Base-by-base conservation (phyloP, 2,329 filamentous ascomycete genomes). In the Parascedosporium putredinis region DNA sequence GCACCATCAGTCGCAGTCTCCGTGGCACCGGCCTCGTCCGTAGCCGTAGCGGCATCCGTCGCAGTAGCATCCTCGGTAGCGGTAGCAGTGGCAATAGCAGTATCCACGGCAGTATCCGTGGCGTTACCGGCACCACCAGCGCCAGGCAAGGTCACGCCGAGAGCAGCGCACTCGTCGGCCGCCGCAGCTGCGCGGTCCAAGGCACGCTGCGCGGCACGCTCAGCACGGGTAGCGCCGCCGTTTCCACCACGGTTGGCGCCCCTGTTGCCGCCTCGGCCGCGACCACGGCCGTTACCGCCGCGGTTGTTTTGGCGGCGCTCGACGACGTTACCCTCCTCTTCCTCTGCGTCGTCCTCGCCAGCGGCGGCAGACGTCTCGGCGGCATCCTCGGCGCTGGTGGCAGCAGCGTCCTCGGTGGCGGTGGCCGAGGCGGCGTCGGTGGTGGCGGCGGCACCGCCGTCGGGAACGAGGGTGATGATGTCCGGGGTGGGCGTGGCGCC, bases 131-230 rank as follows among this genome's bases (percentile, higher is more conserved):
- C 23, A 16, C 29, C 43, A 12, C 29, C 43, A 12, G 20, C 43
- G 6, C 20, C 43, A 12, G 43, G 43, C 43, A 45, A n/a, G 20
- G 24, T 20, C 14, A 45, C 43, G 10, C 43, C 43, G 23, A 45
- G 43, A 20, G 43, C 43, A 12, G 43, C 43, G 22, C 43, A 45
- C 23, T 45, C n/a, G 12, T 45, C 43, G 10, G 43, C 20, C 9
- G 43, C 43, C 14, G 43, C 43, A 7, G 43, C 43, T 12, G 43
- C 43, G 9, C 22, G 43, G 20, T 23, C 18, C 23, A 45, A 27
- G 14, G 43, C 43, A 20, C 43, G 25, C 29, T 45, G 20, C 2
- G 43, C 43, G 29, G 43, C 43, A 45, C 43, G 43, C 18, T 45
- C 22, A 29, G n/a, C n/a, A 18, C 43, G 43, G 2, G 38, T 36